Conservation (phyloP, 116 monocot species). For the Posidonia oceanica region DNA sequence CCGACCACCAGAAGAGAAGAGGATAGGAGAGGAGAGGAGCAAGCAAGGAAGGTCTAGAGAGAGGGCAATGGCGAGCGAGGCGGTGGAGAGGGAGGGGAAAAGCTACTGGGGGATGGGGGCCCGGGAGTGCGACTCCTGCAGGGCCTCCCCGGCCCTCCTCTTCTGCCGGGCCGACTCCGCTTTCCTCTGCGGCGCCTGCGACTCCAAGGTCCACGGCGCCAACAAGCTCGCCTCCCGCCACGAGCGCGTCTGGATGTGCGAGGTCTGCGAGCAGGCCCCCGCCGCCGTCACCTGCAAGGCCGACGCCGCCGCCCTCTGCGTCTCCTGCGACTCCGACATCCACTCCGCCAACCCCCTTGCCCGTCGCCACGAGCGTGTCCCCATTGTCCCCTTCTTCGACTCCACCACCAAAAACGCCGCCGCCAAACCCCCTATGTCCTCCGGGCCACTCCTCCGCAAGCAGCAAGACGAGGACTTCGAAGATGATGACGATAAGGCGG, state of each 20-base stretch:
- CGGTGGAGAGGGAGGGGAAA: slow-evolving; percentile 14
- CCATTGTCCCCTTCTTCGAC: slow-evolving; percentile 53
- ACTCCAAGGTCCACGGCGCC: slow-evolving; percentile 37
- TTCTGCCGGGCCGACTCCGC: slow-evolving; percentile 64
- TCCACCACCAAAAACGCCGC: slow-evolving; percentile 1
- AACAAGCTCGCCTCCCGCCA: slow-evolving; percentile 45
- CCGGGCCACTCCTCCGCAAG: too few species aligned
- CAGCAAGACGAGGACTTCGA: slow-evolving; percentile 12
- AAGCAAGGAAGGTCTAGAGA: not conserved
- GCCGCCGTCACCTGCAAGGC: slow-evolving; percentile 82
- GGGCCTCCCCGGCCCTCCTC: slow-evolving; percentile 29
- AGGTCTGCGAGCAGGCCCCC: slow-evolving; percentile 78
- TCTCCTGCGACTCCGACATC: slow-evolving; percentile 72
- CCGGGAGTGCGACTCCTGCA: slow-evolving; percentile 32
- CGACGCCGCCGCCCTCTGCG: slow-evolving; percentile 70
- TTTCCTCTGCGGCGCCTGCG: slow-evolving; percentile 67
- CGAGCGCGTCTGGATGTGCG: slow-evolving; percentile 73
- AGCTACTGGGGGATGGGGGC: slow-evolving; percentile 36
- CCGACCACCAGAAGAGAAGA: too few species aligned
- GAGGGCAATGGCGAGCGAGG: slow-evolving; percentile 6
- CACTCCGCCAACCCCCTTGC: slow-evolving; percentile 79
- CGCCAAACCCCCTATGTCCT: not conserved
- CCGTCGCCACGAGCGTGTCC: slow-evolving; percentile 63
- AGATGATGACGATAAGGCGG: not conserved
- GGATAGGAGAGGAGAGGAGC: too few species aligned